Conservation (phyloP, 371 early-diverging fungal genomes). For the Funneliformis caledonium region DNA sequence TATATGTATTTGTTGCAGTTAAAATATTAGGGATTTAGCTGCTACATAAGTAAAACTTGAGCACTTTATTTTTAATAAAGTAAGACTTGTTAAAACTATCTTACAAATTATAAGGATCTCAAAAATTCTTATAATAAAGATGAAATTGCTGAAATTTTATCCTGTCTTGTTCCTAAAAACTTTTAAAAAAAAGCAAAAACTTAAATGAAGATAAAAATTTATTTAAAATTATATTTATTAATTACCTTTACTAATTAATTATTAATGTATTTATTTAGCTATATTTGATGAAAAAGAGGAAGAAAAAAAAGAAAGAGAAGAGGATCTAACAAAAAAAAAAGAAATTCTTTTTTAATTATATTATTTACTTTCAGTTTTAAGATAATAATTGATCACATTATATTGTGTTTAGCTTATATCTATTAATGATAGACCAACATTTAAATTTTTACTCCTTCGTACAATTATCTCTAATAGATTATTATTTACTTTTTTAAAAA, state of each 20-base stretch:
- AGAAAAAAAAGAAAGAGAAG: too few relatives aligned
- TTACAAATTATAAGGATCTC: constrained; percentile 1
- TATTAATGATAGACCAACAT: constrained; percentile 1
- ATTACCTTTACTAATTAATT: too few relatives aligned
- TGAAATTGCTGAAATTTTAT: constrained; percentile 4
- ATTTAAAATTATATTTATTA: too few relatives aligned
- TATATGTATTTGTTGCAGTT: background rate
- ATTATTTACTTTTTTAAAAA: constrained; percentile 31
- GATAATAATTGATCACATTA: background rate
- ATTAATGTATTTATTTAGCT: too few relatives aligned
- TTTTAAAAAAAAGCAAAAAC: background rate
- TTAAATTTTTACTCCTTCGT: background rate
- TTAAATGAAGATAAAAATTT: too few relatives aligned
- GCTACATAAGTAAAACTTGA: background rate
- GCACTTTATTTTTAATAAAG: constrained; percentile 5
- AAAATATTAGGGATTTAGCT: background rate
- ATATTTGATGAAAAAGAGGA: too few relatives aligned
- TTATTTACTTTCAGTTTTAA: too few relatives aligned
- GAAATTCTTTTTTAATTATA: background rate
- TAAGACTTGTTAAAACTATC: background rate
- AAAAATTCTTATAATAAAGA: background rate
- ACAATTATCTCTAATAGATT: constrained; percentile 25
- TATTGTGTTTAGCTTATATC: background rate
- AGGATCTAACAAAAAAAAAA: background rate
- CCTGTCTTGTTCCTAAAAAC: background rate